phyloP scores from a whole-genome alignment of 2,329 filamentous ascomycete genomes.

The Juglanconis oblonga region DNA sequence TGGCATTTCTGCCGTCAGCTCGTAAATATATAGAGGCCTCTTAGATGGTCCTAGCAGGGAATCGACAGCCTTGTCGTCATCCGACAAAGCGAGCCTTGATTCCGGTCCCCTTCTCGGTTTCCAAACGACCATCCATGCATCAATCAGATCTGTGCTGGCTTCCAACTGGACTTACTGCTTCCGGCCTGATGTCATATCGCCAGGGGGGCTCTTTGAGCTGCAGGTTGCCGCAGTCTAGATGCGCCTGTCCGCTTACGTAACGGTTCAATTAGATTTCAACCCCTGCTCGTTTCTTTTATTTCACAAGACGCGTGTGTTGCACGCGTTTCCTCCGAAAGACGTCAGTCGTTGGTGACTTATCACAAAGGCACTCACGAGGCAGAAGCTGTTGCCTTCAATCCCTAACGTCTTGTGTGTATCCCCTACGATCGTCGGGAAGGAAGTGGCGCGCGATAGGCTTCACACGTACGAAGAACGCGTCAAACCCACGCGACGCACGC shows the following conservation, averaged over 20 bases:
- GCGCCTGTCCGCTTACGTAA: neutral
- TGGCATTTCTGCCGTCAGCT: neutral
- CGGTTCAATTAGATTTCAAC: neutral
- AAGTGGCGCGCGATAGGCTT: neutral
- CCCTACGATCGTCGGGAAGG: neutral
- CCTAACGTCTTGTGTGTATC: neutral
- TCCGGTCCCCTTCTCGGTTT: neutral
- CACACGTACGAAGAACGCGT: neutral
- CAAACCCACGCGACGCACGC: neutral
- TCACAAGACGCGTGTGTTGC: neutral
- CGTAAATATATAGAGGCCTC: neutral
- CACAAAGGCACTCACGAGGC: neutral
- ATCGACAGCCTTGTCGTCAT: neutral
- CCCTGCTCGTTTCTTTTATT: neutral
- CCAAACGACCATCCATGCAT: neutral
- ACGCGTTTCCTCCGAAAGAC: neutral
- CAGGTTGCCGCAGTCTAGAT: too few relatives aligned
- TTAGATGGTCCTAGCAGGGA: constrained; percentile 1
- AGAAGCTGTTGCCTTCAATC: neutral
- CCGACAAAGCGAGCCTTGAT: neutral
- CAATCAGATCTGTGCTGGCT: neutral
- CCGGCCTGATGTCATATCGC: neutral
- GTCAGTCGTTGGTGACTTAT: neutral
- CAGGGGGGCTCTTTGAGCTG: neutral
- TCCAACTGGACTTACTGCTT: neutral